Base-by-base conservation (phyloP, 352 stramenopile species). In the Phytophthora boehmeriae region DNA sequence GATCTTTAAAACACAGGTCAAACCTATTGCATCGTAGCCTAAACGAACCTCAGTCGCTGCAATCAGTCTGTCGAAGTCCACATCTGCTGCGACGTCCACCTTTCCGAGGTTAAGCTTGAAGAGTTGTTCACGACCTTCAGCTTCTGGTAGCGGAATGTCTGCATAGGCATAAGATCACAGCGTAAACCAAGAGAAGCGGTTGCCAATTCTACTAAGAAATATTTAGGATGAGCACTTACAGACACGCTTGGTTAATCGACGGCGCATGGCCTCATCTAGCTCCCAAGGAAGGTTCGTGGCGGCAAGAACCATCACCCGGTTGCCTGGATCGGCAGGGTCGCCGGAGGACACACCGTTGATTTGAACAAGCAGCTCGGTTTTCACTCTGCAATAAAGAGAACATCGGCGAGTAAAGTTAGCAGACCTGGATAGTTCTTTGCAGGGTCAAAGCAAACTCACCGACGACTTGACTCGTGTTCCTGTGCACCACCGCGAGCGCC, bases 291-390 rank as follows among this genome's bases (percentile, higher is more conserved):
- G 63, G 62, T 99, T 99, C 11, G 92, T 98, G 1, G 96, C 97
- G 20, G 92, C 97, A 14, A 99, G 77, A 10, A 99, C 84, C 73
- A 98, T 96, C 16, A 94, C 86, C 16, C 76, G 71, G 28, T 85
- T 85, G 20, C 57, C 57, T 32, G 58, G 58, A 22, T 75, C 72
- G 3, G 73, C 59, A 39, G 75, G 55, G n/a, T 88, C 78, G 1
- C 67, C 66, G 0, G 77, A 92, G 2, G 74, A 78, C 2, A 99
- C 80, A 14, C 97, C 97, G 60, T 99, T 97, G 88, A 99, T 99
- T 73, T 99, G 97, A 16, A 99, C 91, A n/a, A 99, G 89, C 27
- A 99, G 74, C 61, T 99, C 96, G 2, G 96, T 98, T 73, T 99
- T 99, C 42, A 99, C 95, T 30, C 64, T 97, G 11, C 8, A 5